Conservation (phyloP, 306 rosid genomes). For the Prunus dulcis region DNA sequence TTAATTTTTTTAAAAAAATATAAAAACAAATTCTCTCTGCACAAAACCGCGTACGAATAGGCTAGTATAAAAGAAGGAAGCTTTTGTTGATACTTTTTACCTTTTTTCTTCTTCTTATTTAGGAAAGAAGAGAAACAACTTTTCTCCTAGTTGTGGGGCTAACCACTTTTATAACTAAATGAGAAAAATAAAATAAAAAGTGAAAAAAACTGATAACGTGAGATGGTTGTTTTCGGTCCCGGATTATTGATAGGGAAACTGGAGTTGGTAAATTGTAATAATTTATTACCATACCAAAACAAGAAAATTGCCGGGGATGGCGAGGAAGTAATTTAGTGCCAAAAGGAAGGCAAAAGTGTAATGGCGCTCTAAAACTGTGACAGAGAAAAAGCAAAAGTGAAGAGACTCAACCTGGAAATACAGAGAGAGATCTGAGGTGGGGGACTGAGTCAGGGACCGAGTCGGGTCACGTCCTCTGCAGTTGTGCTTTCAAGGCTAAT, state of each 20-base stretch:
- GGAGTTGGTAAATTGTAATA: background rate
- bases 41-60: no score
- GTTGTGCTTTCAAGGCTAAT: slow-evolving; percentile 40
- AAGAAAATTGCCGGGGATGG: slow-evolving; percentile 19
- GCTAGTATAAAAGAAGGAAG: no score
- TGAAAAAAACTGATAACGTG: no score
- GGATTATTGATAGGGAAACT: no score
- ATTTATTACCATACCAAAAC: background rate
- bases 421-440: slow-evolving; percentile 1
- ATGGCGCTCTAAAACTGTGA: slow-evolving; percentile 23
- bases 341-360: slow-evolving; percentile 5
- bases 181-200: no score
- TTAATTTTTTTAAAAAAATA: no score
- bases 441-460: slow-evolving; percentile 29
- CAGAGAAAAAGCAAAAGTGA: slow-evolving; percentile 35
- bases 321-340: slow-evolving; percentile 14
- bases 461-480: slow-evolving; percentile 34
- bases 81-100: no score
- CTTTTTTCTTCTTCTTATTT: background rate
- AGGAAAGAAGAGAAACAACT: background rate
- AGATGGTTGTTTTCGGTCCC: no score
- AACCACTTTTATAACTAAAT: background rate
- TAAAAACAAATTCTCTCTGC: no score
- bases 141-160: background rate
- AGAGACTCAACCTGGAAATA: slow-evolving; percentile 27